Percentiles rank a stretch among this genome's conserved stretches.
phyloP scores from a whole-genome alignment of 208 protist genomes.

The Novymonas esmeraldas region DNA sequence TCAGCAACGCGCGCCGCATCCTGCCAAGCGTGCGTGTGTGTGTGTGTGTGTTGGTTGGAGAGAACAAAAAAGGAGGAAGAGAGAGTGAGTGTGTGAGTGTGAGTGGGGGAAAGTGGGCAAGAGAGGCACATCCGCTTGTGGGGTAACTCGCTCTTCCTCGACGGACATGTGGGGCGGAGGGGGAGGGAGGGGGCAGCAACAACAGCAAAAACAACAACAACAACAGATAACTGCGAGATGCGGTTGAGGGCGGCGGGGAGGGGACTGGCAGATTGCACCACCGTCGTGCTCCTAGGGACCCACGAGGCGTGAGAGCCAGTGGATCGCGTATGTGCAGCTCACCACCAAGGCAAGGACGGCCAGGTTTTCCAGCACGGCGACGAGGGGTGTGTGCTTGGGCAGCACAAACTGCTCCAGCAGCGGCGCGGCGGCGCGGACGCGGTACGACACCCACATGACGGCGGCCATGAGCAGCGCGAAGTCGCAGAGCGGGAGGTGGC shows the following conservation, averaged over 20 bases:
- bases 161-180: too few species aligned
- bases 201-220: too few species aligned
- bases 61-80: neutral
- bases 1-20: conserved; percentile 33
- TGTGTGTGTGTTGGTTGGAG: neutral
- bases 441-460: conserved; percentile 35
- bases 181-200: too few species aligned
- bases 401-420: conserved; percentile 27
- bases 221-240: too few species aligned
- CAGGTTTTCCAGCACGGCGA: conserved; percentile 24
- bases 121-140: neutral
- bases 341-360: conserved; percentile 6
- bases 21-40: neutral
- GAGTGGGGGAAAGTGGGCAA: too few species aligned
- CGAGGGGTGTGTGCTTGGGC: conserved; percentile 20
- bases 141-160: too few species aligned
- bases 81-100: conserved; percentile 15
- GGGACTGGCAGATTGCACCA: too few species aligned
- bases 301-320: too few species aligned
- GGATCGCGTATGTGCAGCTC: conserved; percentile 1
- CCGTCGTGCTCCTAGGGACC: too few species aligned
- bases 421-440: conserved; percentile 22
- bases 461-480: conserved; percentile 39
- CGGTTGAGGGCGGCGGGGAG: too few species aligned
- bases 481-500: conserved; percentile 33